Base-by-base conservation (phyloP, 2,329 filamentous ascomycete species). In the Microascus cirrosus region DNA sequence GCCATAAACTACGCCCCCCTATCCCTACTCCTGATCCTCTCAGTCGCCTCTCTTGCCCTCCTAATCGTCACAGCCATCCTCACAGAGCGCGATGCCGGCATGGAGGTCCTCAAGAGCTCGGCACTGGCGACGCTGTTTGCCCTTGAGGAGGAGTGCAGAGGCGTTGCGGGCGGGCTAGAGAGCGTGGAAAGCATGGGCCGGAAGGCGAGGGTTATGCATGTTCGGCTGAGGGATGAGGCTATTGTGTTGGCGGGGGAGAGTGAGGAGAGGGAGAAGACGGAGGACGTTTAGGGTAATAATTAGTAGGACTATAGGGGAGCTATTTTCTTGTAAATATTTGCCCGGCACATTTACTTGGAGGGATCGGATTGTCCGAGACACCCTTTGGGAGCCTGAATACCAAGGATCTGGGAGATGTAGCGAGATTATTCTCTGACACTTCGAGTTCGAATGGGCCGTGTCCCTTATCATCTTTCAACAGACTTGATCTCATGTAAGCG, bases 21-120 rank as follows among this genome's bases (percentile, higher is more conserved):
- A 20, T 60, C 63, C 2, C 64, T 67, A 39, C 59, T 68, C 7
- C 58, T 61, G 45, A 55, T 63, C 13, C 65, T 68, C 36, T 58
- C 66, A 12, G 39, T 58, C 10, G 56, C 63, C 1, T 58, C 63
- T 2, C 48, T 59, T 13, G 54, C 55, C 12, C 64, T 69, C 58
- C 59, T 68, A 15, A 13, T 62, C 18, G 61, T 61, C 2, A 65
- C 68, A 18, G 64, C 66, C 51, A 28, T 65, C 3, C 61, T 65
- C 39, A 68, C 65, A 24, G 58, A 60, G 8, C 59, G 62, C 3
- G 45, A 50, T 10, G 62, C 62, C 60, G 56, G 61, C 25, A 60
- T 63, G 3, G 59, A 59, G 39, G 61, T 66, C 15, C 57, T 69
- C 54, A 69, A 69, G 59, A 60, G 60, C 34, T 67, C 66, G n/a